Conservation (phyloP, 768 basidiomycete genomes). For the Mycena leptocephala region DNA sequence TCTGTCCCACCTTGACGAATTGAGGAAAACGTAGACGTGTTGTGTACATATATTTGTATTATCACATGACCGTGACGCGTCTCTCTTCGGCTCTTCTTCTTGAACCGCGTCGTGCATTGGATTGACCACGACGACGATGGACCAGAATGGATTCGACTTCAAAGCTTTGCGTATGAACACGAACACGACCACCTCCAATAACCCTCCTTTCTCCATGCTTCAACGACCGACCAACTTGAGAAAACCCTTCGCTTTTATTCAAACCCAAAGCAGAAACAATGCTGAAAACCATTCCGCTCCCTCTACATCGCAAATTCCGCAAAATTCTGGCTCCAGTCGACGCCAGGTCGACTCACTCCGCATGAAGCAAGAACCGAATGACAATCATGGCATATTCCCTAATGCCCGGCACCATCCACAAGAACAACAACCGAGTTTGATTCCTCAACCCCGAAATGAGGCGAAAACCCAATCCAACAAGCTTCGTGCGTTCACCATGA, state of each 20-base stretch:
- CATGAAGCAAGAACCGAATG: conserved; percentile 36
- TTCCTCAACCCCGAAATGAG: conserved; percentile 32
- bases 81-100: not conserved
- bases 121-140: conserved; percentile 29
- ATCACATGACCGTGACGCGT: conserved; percentile 9
- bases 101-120: conserved; percentile 26
- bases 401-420: conserved; percentile 12
- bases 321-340: not conserved
- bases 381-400: conserved; percentile 8
- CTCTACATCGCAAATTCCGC: conserved; percentile 17
- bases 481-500: conserved; percentile 34
- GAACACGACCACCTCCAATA: conserved; percentile 16
- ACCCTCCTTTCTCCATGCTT: conserved; percentile 30
- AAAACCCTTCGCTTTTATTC: conserved; percentile 35
- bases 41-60: not conserved
- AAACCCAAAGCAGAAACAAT: conserved; percentile 35
- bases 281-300: conserved; percentile 24
- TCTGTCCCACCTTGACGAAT: not conserved
- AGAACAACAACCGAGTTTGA: conserved; percentile 1
- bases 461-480: conserved; percentile 25
- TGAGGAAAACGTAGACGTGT: not conserved
- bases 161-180: conserved; percentile 32
- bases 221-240: conserved; percentile 25
- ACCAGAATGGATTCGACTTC: conserved; percentile 36
- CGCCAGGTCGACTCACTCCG: conserved; percentile 19